Base-by-base conservation (phyloP, 306 rosid genomes). In the Acacia crassicarpa region DNA sequence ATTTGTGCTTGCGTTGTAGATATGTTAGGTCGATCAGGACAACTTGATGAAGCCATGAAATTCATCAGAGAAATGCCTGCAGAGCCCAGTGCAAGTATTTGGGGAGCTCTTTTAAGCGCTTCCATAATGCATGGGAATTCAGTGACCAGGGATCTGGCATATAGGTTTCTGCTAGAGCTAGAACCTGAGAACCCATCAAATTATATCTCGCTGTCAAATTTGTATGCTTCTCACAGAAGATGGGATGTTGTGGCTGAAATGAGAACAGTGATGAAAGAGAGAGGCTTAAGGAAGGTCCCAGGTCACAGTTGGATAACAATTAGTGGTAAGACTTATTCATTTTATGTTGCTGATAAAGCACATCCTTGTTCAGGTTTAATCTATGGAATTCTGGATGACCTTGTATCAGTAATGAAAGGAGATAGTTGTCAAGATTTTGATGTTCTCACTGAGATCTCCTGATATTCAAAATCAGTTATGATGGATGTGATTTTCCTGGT, bases 241-340 rank as follows among this genome's bases (percentile, higher is more conserved):
- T 93, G 98, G 97, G 93, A 91, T 81, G 84, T 62, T 41, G 97
- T 94, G 63, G 88, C 90, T 74, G 88, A 87, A 81, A 87, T 89
- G 73, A 93, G 98, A 85, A 83, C 76, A 68, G 72, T 45, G 84
- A 94, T 93, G 97, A 89, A 86, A 79, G 95, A 88, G 83, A 90
- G 89, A 78, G 95, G 95, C 33, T 72, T 94, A 72, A 89, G 81
- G 84, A 94, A 93, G 83, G 84, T 83, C 13, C 93, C 94, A 0
- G 97, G 98, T 65, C 89, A 93, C 87, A 94, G 98, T 84, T 90
- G 97, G 97, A 89, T 94, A 81, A 86, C 82, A 76, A 53, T 91
- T 35, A 76, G 87, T 6, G 77, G 90, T 2, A 72, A 79, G 58
- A 94, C 90, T 23, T 90, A 86, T 82, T 91, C 89, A 80, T 94